Evolutionary conservation across 2,329 filamentous ascomycete species (phyloP).

Genomic region (Epichloe uncinata): DNA sequence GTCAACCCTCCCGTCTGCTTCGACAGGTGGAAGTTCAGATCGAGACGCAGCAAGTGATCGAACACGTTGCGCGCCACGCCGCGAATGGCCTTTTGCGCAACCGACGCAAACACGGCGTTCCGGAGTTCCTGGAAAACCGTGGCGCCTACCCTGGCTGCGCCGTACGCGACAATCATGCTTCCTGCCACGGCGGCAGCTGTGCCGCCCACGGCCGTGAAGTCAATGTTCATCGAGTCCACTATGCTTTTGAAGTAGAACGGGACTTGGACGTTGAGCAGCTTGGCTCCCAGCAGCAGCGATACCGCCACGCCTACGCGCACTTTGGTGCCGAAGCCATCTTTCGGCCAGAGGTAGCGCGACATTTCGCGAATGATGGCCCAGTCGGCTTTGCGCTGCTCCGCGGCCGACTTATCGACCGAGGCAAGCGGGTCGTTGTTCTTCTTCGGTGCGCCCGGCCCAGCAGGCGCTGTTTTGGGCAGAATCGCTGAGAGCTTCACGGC

Average conservation of each 20-base stretch:
- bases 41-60: conserved; percentile 72
- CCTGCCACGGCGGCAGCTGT: conserved; percentile 83
- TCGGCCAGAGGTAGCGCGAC: conserved; percentile 90
- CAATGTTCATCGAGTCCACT: conserved; percentile 94
- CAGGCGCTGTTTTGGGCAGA: neutral
- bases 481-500: conserved; percentile 1
- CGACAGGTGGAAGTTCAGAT: conserved; percentile 85
- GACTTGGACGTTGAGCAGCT: conserved; percentile 93
- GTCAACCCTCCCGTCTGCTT: conserved; percentile 93
- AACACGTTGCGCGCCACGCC: conserved; percentile 87
- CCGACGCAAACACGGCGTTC: conserved; percentile 92
- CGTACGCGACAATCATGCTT: conserved; percentile 87
- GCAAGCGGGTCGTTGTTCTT: conserved; percentile 20
- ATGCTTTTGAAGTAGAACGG: conserved; percentile 99
- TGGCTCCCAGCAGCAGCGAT: conserved; percentile 71
- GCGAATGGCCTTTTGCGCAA: conserved; percentile 92
- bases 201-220: conserved; percentile 74
- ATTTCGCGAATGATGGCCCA: conserved; percentile 99
- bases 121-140: conserved; percentile 85
- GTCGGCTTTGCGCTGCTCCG: conserved; percentile 90
- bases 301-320: conserved; percentile 78
- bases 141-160: conserved; percentile 74
- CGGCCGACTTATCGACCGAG: conserved; percentile 37
- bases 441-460: conserved; percentile 9
- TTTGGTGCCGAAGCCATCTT: conserved; percentile 57